These are phyloP conservation scores for Backusella liffmaniae DNA, from an alignment of 192 early-diverging fungal genomes.

Conservation along the genomic window DNA sequence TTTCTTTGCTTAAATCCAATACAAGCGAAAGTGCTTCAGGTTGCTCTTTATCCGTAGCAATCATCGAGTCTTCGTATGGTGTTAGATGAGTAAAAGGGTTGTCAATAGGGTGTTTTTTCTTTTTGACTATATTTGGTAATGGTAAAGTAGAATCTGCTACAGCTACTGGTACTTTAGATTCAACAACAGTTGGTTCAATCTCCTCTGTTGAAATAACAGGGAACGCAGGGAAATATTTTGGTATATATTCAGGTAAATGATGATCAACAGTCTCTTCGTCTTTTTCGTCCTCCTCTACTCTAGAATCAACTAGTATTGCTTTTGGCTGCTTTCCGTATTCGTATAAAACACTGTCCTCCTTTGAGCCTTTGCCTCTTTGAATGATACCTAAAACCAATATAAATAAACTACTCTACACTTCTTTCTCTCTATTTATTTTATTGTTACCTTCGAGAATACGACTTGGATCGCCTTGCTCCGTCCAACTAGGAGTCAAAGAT, in stretches of 20 bases:
- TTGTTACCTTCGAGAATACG: conserved; percentile 42
- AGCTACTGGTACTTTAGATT: not conserved
- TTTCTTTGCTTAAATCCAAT: not conserved
- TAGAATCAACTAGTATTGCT: not conserved
- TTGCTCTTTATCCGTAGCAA: conserved; percentile 22
- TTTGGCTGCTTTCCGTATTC: not conserved
- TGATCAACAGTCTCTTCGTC: conserved; percentile 24
- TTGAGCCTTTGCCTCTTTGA: not conserved
- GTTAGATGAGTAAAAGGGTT: conserved; percentile 35
- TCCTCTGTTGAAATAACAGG: conserved; percentile 22
- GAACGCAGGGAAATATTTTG: conserved; percentile 24
- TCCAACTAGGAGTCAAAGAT: conserved; percentile 39
- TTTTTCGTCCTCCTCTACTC: not conserved
- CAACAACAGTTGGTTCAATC: not conserved
- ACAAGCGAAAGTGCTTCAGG: not conserved
- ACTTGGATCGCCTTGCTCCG: conserved; percentile 44
- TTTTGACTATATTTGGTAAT: conserved; percentile 16
- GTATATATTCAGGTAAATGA: conserved; percentile 26
- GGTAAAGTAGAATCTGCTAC: not conserved
- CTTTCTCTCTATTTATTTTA: not conserved
- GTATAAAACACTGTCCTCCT: not conserved
- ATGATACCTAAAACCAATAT: not conserved
- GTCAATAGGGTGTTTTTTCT: conserved; percentile 25
- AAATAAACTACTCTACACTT: not conserved
- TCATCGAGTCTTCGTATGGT: conserved; percentile 30